Percentiles rank a stretch among this genome's conserved stretches.
Evolutionary conservation across 805 yeast species (phyloP).

Genomic region (Tetrapisispora iriomotensis): DNA sequence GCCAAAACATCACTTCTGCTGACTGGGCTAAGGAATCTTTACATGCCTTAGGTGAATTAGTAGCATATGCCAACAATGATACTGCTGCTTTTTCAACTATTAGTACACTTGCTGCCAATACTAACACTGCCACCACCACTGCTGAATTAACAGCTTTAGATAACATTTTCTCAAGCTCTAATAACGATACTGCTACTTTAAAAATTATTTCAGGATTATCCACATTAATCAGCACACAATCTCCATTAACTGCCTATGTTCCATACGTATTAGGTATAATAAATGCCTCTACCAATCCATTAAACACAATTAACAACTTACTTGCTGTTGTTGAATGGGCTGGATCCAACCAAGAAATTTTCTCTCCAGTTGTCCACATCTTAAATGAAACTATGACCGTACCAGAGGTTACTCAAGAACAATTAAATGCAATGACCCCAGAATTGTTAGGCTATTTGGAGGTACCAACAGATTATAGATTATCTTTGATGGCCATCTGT

Average conservation of each 20-base stretch:
- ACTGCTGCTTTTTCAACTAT: conserved; percentile 15
- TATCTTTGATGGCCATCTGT: conserved; percentile 26
- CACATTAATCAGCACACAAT: conserved; percentile 8
- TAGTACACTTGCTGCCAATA: conserved; percentile 12
- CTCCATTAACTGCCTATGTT: conserved; percentile 11
- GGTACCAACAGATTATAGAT: conserved; percentile 21
- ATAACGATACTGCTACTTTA: conserved; percentile 16
- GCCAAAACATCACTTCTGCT: conserved; percentile 16
- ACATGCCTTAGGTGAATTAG: conserved; percentile 12
- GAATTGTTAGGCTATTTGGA: conserved; percentile 17
- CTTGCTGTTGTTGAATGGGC: conserved; percentile 20
- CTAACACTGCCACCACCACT: conserved; percentile 16
- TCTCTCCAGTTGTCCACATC: conserved; percentile 15
- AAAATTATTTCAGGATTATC: conserved; percentile 7
- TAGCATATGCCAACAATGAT: conserved; percentile 12
- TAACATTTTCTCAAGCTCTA: conserved; percentile 14
- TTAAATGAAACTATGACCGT: conserved; percentile 11
- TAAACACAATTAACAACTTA: conserved; percentile 17
- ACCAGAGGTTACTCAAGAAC: conserved; percentile 12
- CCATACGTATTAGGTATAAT: conserved; percentile 19
- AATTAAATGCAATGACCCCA: conserved; percentile 19
- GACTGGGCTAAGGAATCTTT: conserved; percentile 16
- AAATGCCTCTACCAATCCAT: conserved; percentile 17
- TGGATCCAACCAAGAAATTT: conserved; percentile 11
- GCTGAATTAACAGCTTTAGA: conserved; percentile 18